Percentiles rank a stretch among this genome's conserved stretches.
phyloP scores from a whole-genome alignment of 1,284 basidiomycete species.

The Filobasidium uniguttulatum region DNA sequence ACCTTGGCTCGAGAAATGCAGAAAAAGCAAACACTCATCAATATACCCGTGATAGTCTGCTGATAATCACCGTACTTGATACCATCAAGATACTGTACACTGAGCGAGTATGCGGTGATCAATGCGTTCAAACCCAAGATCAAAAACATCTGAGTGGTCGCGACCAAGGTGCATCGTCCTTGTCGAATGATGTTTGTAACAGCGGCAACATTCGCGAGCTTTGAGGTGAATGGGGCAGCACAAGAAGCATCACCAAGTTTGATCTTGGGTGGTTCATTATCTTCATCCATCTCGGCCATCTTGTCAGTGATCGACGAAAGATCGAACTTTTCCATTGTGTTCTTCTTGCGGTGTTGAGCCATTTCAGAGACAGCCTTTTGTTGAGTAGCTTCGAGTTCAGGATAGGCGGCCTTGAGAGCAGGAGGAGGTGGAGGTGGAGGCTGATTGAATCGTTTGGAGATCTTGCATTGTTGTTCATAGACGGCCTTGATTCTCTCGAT shows the following conservation, averaged over 20 bases:
- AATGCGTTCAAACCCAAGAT: conserved; percentile 89
- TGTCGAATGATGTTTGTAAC: conserved; percentile 92
- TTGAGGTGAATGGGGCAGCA: conserved; percentile 91
- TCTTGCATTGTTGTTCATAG: conserved; percentile 81
- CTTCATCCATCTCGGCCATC: conserved; percentile 79
- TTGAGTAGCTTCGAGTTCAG: conserved; percentile 80
- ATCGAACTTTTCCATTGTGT: conserved; percentile 91
- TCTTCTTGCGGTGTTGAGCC: conserved; percentile 54
- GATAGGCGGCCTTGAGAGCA: conserved; percentile 67
- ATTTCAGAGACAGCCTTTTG: conserved; percentile 55
- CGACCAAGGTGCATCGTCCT: conserved; percentile 88
- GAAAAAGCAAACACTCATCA: conserved; percentile 94
- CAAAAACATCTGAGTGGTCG: conserved; percentile 98
- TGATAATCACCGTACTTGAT: conserved; percentile 98
- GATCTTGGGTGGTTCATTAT: conserved; percentile 79
- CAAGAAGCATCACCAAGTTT: conserved; percentile 94
- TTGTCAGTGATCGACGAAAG: conserved; percentile 73
- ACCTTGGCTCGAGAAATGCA: conserved; percentile 95
- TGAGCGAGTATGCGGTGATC: conserved; percentile 88
- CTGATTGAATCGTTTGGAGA: conserved; percentile 76
- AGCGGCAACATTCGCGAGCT: conserved; percentile 80
- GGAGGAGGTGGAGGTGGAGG: conserved; percentile 78
- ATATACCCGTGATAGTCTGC: conserved; percentile 79
- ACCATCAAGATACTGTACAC: conserved; percentile 88
- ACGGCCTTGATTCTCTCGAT: conserved; percentile 84